These are phyloP conservation scores for Solanum sejunctum DNA, from an alignment of 257 asterid species.

Conservation along the genomic window DNA sequence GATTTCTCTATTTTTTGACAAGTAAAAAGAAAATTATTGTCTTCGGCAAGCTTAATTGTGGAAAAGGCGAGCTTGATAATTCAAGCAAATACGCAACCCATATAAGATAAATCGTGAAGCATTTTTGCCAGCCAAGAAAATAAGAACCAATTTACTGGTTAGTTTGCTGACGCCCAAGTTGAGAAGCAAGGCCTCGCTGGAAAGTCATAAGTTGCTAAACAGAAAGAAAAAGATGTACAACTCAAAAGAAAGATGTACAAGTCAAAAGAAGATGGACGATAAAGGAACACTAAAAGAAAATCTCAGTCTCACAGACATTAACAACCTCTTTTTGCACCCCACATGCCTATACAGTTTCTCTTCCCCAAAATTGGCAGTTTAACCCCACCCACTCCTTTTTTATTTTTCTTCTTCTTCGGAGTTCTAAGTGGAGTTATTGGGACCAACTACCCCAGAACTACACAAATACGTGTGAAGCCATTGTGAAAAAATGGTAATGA, in stretches of 20 bases:
- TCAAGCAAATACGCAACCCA: neutral
- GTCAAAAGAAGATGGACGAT: neutral
- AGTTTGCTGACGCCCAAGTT: conserved; percentile 28
- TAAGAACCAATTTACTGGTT: conserved; percentile 26
- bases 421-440: neutral
- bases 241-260: neutral
- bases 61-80: neutral
- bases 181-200: conserved; percentile 38
- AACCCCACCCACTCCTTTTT: neutral
- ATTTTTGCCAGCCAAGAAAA: neutral
- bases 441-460: neutral
- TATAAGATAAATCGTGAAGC: neutral
- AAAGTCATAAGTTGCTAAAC: conserved; percentile 34
- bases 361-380: neutral
- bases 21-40: neutral
- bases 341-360: neutral
- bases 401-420: neutral
- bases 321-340: neutral
- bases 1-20: neutral
- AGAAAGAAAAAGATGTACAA: neutral
- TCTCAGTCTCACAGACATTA: neutral
- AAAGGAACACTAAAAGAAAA: neutral
- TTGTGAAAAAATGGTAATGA: neutral
- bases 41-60: neutral
- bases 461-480: neutral